phyloP scores from a whole-genome alignment of 305 asterid genomes.

The Fraxinus baroniana region DNA sequence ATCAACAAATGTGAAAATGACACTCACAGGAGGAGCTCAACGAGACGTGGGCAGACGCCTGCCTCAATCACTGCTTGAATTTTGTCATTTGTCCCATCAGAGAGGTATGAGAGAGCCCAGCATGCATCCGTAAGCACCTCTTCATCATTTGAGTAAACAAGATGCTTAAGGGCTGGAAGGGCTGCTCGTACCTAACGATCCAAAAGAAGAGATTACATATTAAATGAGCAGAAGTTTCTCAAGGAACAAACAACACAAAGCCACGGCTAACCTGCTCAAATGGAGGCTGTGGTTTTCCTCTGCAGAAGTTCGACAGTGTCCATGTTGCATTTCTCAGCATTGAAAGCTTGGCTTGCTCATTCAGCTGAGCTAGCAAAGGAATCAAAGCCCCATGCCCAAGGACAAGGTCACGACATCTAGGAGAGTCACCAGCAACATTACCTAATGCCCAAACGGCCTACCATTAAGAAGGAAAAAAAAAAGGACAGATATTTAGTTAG shows the following conservation, averaged over 20 bases:
- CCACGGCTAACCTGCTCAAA: conserved; percentile 71
- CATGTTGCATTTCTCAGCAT: conserved; percentile 96
- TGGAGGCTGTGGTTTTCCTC: conserved; percentile 94
- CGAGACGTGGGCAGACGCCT: conserved; percentile 79
- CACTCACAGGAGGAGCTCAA: conserved; percentile 82
- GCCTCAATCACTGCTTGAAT: conserved; percentile 93
- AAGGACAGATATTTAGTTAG: neutral
- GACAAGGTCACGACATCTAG: conserved; percentile 88
- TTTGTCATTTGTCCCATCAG: conserved; percentile 92
- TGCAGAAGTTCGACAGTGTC: conserved; percentile 89
- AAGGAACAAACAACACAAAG: neutral
- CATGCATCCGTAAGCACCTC: conserved; percentile 96
- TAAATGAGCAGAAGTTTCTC: neutral
- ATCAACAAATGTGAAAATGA: conserved; percentile 6
- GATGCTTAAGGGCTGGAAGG: conserved; percentile 78
- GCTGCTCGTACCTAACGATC: conserved; percentile 69
- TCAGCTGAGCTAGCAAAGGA: conserved; percentile 72
- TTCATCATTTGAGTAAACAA: conserved; percentile 72
- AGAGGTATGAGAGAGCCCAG: conserved; percentile 95
- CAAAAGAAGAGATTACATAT: neutral
- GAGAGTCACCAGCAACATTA: conserved; percentile 93
- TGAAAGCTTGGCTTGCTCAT: conserved; percentile 72
- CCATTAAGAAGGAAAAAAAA: neutral
- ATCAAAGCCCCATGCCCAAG: conserved; percentile 74
- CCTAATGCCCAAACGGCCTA: conserved; percentile 98